A percentile compares a stretch with the other conserved stretches of the same genome.
Evolutionary conservation across 495 filamentous ascomycete species (phyloP).

Genomic region (Oidiodendron maius): DNA sequence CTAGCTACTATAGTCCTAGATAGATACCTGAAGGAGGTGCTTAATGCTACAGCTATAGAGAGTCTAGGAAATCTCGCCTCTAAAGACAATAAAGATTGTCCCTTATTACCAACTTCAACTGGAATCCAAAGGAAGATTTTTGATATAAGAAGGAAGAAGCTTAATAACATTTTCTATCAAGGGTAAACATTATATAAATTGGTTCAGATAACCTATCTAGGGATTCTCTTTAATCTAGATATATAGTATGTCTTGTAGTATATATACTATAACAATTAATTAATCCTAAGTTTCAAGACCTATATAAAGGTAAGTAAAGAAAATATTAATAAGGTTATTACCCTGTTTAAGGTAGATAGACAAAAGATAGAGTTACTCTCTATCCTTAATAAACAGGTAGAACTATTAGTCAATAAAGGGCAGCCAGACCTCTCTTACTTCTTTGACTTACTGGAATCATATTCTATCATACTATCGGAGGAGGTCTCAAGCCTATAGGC

Average conservation of each 20-base stretch:
- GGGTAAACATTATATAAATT: constrained; percentile 10
- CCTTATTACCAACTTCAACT: constrained; percentile 1
- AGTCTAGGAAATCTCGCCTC: too few species aligned
- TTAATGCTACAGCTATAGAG: too few species aligned
- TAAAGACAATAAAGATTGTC: constrained; percentile 11
- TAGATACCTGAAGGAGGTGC: too few species aligned
- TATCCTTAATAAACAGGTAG: constrained; percentile 14
- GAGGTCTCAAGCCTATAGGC: constrained; percentile 12
- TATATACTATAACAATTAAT: constrained; percentile 10
- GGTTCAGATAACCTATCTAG: constrained; percentile 7
- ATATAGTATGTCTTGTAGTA: constrained; percentile 13
- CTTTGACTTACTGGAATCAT: constrained; percentile 15
- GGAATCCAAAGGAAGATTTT: constrained; percentile 12
- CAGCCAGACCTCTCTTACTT: constrained; percentile 11
- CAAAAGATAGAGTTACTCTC: constrained; percentile 16
- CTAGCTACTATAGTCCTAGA: too few species aligned
- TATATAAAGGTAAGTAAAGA: constrained; percentile 15
- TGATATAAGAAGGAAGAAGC: constrained; percentile 3
- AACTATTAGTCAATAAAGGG: constrained; percentile 12
- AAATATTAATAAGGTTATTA: constrained; percentile 8
- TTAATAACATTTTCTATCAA: constrained; percentile 4
- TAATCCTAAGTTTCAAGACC: constrained; percentile 11
- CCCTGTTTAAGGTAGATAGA: constrained; percentile 9
- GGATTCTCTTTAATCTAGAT: constrained; percentile 14
- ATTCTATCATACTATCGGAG: constrained; percentile 10